Conservation (phyloP, 768 basidiomycete species). For the Mycena rebaudengoi region DNA sequence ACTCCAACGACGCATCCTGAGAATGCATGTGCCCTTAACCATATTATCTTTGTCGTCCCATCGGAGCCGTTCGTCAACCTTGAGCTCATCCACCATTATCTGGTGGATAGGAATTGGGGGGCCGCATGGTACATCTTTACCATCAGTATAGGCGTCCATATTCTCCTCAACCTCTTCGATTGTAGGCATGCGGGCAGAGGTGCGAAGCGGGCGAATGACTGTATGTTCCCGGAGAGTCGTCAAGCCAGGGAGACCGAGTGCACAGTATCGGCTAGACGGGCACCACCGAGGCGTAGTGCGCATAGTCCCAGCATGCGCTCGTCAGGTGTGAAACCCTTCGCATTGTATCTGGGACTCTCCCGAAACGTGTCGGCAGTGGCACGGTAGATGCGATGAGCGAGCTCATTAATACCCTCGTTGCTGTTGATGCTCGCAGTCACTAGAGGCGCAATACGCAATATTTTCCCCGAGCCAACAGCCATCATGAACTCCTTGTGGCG, state of each 20-base stretch:
- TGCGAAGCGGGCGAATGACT: constrained; percentile 3
- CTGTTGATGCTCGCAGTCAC: constrained; percentile 14
- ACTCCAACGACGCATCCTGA: constrained; percentile 21
- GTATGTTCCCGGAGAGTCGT: too few relatives aligned
- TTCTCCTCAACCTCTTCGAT: background rate
- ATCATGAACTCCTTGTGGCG: constrained; percentile 26
- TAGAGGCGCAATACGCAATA: constrained; percentile 21
- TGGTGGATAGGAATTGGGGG: background rate
- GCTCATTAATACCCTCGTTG: background rate
- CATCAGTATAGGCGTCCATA: constrained; percentile 6
- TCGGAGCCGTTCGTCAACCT: constrained; percentile 23
- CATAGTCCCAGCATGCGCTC: too few relatives aligned
- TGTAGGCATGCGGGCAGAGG: background rate
- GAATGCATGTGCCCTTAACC: constrained; percentile 31
- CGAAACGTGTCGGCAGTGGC: constrained; percentile 4
- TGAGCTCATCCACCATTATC: constrained; percentile 34
- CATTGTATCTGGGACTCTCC: constrained; percentile 22
- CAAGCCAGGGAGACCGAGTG: too few relatives aligned
- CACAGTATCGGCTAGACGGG: too few relatives aligned
- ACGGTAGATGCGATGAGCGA: constrained; percentile 14
- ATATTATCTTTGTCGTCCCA: constrained; percentile 31
- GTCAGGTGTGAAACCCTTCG: constrained; percentile 28
- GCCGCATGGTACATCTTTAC: background rate
- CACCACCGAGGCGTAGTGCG: too few relatives aligned
- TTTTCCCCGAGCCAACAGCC: constrained; percentile 20